Evolutionary conservation across 2,329 filamentous ascomycete species (phyloP).

Genomic region (Aschersonia sp.): DNA sequence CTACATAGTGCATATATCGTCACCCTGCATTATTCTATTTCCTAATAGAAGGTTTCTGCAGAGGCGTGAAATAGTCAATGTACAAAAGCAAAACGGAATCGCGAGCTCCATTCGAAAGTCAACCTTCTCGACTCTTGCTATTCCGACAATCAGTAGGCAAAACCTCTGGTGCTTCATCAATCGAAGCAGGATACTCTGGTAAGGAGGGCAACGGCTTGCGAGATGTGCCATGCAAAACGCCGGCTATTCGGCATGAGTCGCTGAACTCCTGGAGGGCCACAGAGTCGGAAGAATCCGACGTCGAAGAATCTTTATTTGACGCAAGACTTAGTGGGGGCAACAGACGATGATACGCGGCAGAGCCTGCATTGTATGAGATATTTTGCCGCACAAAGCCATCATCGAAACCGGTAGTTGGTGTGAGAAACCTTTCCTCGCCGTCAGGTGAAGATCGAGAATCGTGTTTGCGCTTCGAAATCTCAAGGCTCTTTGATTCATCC

Average conservation of each 20-base stretch:
- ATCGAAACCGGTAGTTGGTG: background rate
- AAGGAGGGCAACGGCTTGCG: conserved; percentile 25
- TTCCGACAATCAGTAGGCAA: too few relatives aligned
- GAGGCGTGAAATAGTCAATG: too few relatives aligned
- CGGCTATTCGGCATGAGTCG: background rate
- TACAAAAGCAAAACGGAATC: too few relatives aligned
- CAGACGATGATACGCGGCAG: conserved; percentile 9
- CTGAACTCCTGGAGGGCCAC: background rate
- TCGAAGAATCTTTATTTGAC: conserved; percentile 5
- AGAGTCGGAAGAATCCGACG: conserved; percentile 2
- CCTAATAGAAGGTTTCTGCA: too few relatives aligned
- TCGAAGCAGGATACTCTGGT: conserved; percentile 9
- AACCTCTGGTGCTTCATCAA: background rate
- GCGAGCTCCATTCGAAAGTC: too few relatives aligned
- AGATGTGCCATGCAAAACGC: conserved; percentile 7
- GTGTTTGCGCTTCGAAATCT: too few relatives aligned
- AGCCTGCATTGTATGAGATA: background rate
- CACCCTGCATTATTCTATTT: too few relatives aligned
- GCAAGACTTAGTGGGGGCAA: conserved; percentile 13
- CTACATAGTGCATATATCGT: background rate
- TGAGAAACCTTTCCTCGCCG: background rate
- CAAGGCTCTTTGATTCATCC: too few relatives aligned
- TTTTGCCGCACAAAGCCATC: background rate
- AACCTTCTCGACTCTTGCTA: too few relatives aligned
- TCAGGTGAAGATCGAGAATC: too few relatives aligned